Evolutionary conservation across 306 rosid genomes (phyloP).

Genomic region (Arachis stenosperma): DNA sequence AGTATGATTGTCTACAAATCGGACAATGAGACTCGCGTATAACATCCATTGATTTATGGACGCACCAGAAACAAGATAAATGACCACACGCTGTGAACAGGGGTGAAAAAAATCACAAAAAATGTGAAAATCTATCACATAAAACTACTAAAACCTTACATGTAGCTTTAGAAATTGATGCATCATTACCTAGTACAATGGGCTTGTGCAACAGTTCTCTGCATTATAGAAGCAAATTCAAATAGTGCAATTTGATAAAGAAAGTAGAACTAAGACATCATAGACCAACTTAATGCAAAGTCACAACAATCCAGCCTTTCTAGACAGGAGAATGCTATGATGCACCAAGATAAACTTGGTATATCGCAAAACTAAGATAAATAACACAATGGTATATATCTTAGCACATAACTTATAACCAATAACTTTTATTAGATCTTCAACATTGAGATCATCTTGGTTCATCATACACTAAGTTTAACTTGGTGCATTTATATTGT

Average conservation of each 20-base stretch:
- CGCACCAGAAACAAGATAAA: constrained; percentile 92
- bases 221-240: constrained; percentile 42
- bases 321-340: not conserved
- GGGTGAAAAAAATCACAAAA: constrained; percentile 22
- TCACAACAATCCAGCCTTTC: not conserved
- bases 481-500: not conserved
- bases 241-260: constrained; percentile 22
- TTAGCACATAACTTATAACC: too few relatives aligned
- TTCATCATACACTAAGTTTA: too few relatives aligned
- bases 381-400: too few relatives aligned
- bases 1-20: constrained; percentile 65
- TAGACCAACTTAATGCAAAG: constrained; percentile 29
- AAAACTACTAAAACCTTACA: not conserved
- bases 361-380: too few relatives aligned
- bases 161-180: constrained; percentile 20
- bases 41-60: constrained; percentile 59
- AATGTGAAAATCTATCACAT: constrained; percentile 2
- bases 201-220: constrained; percentile 93
- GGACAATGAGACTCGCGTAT: constrained; percentile 69
- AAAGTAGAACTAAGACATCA: not conserved
- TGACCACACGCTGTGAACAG: constrained; percentile 79
- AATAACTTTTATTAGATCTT: too few relatives aligned
- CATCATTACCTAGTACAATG: constrained; percentile 70
- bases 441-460: too few relatives aligned
- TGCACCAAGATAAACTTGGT: not conserved